Evolutionary conservation across 2,329 filamentous ascomycete genomes (phyloP), one percentile per base, ranked within the genome.

Genomic region (Exophiala dermatitidis): DNA sequence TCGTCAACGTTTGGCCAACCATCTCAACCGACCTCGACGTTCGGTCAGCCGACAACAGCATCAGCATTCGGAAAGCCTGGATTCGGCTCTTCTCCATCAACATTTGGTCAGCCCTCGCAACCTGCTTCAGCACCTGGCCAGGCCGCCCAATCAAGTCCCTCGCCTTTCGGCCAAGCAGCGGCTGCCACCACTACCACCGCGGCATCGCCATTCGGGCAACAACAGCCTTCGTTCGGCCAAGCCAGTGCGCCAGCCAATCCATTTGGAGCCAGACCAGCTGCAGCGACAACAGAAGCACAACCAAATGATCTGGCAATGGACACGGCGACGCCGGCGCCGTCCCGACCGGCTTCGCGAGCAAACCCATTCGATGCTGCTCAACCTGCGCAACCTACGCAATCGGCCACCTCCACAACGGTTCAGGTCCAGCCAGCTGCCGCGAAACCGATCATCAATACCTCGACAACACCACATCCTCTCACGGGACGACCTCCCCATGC

Each of bases 241-340:
- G 4, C 72, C 74, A 46, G 73, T 74, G 46, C 72, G 76, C 45
- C 69, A 65, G 41, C 67, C 68, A 55, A 63, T 51, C 44, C 59
- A 9, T 62, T 65, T 60, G 47, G 56, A 71, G 10, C 66, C 82
- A 55, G 48, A 56, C 33, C 54, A 52, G 38, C 19, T 19, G 19
- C 19, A 19, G 19, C 19, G 19, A 19, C 19, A 19, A 19, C 57
- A 60, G 51, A 50, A 38, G 42, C 45, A 6, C 53, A 48, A 30
- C 33, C 46, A 12, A 59, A 53, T 29, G 59, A 59, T 30, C 46
- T 57, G 33, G 47, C 37, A 32, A 59, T 57, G 53, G 54, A 57
- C 5, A 60, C 67, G 7, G 45, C 46, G n/a, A 50, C 46, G n/a
- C 64, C 66, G 4, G 71, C 71, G 50, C 63, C 69, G 33, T 54